Base-by-base conservation (phyloP, 164 flowering plant genomes). In the Magnolia kwangsiensis region DNA sequence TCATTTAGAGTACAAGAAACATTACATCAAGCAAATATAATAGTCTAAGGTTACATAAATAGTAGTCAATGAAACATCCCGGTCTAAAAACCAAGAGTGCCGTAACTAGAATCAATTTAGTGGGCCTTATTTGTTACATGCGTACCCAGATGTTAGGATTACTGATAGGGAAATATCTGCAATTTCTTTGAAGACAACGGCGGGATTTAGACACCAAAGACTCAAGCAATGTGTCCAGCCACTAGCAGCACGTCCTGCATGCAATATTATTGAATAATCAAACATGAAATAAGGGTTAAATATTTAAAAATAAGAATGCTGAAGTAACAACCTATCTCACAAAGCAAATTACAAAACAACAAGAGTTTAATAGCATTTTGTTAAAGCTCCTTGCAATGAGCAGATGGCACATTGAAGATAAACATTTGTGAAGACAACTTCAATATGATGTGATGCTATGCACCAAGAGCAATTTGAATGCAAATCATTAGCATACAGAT, bases 171-270 rank as follows among this genome's bases (percentile, higher is more conserved):
- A 88, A 78, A 83, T 85, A 70, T 88, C 89, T 72, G 98, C 91
- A 81, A 96, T 83, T 71, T 88, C 93, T 83, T 77, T 90, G 81
- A 96, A 96, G 51, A 90, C 97, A 76, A 96, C 93, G 63, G 97
- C 92, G 51, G 99, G 99, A 83, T 92, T 92, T 85, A 96, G 77
- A 89, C 98, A 96, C 98, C 98, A 94, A 79, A 96, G 81, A 82
- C 95, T 89, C 16, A 94, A 83, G 18, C 89, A 83, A 74, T 83
- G 78, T 18, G 83, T 83, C 96, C 92, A 90, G 50, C 77, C 78
- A 55, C 87, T 87, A 76, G 79, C 65, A 82, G 75, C 72, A 70
- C 74, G 77, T 74, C 84, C 93, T 89, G 86, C 80, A 80, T 16
- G 67, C 68, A 78, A 79, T 50, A 50, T 59, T 55, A 63, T 65